Percentiles rank a stretch among this genome's conserved stretches.
Conservation (phyloP, 768 basidiomycete genomes). For the Heimioporus sp. region DNA sequence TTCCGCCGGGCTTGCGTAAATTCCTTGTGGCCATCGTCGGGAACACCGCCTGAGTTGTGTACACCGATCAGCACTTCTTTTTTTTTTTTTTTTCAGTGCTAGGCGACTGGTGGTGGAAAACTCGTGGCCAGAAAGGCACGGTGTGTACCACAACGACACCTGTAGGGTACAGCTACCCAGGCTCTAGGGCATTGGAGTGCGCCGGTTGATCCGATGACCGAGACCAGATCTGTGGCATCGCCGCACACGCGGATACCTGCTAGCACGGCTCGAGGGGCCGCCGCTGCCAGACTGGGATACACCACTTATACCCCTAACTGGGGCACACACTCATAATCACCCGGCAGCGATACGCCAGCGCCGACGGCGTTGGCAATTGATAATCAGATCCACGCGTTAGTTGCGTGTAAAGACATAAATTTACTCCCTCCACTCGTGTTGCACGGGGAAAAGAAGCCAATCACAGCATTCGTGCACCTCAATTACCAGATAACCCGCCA, state of each 20-base stretch:
- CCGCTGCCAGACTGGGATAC: neutral
- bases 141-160: neutral
- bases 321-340: neutral
- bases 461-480: neutral
- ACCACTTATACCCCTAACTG: conserved; percentile 12
- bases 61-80: neutral
- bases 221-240: conserved; percentile 7
- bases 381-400: conserved; percentile 8
- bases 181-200: conserved; percentile 17
- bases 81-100: neutral
- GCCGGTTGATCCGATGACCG: conserved; percentile 7
- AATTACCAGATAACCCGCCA: conserved; percentile 2
- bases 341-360: conserved; percentile 13
- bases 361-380: neutral
- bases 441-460: neutral
- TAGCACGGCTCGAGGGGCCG: conserved; percentile 1
- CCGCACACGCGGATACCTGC: conserved; percentile 21
- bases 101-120: conserved; percentile 2
- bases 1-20: conserved; percentile 29
- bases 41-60: conserved; percentile 4
- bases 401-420: conserved; percentile 6
- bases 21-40: conserved; percentile 12
- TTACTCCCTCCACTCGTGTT: neutral
- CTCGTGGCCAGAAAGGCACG: neutral
- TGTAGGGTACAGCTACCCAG: conserved; percentile 13